Percentiles rank a stretch among this genome's conserved stretches.
These are phyloP conservation scores for Lepidopterella palustris DNA, from an alignment of 495 filamentous ascomycete species.

Conservation along the genomic window DNA sequence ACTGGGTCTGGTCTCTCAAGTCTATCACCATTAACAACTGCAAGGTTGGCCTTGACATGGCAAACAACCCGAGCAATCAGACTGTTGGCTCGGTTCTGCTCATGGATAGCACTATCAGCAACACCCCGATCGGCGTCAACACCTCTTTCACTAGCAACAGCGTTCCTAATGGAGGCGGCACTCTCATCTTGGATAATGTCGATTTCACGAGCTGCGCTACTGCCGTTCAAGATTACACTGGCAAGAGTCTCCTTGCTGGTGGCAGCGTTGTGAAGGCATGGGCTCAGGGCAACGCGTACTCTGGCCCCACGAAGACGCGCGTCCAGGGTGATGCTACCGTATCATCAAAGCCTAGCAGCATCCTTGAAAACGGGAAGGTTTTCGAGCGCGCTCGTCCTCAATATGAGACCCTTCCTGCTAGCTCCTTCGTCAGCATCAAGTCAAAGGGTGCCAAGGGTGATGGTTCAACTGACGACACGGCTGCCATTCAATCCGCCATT, in stretches of 20 bases:
- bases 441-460: slow-evolving; percentile 59
- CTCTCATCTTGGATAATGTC: slow-evolving; percentile 63
- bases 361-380: slow-evolving; percentile 46
- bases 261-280: slow-evolving; percentile 46
- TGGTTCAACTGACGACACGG: slow-evolving; percentile 61
- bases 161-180: slow-evolving; percentile 43
- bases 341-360: slow-evolving; percentile 36
- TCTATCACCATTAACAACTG: slow-evolving; percentile 46
- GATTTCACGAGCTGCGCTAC: slow-evolving; percentile 52
- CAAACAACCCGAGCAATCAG: slow-evolving; percentile 42
- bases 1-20: slow-evolving; percentile 51
- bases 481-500: slow-evolving; percentile 44
- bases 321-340: slow-evolving; percentile 38
- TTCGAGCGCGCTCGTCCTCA: slow-evolving; percentile 64
- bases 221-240: slow-evolving; percentile 51
- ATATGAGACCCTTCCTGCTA: slow-evolving; percentile 49
- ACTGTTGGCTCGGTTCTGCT: slow-evolving; percentile 42
- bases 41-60: slow-evolving; percentile 57
- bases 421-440: slow-evolving; percentile 55
- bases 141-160: slow-evolving; percentile 29
- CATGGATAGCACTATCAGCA: slow-evolving; percentile 36
- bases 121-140: slow-evolving; percentile 34
- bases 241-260: slow-evolving; percentile 50
- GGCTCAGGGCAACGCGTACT: slow-evolving; percentile 51
- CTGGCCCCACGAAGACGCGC: slow-evolving; percentile 37